A percentile compares a stretch with the other conserved stretches of the same genome.
Evolutionary conservation across 2,329 filamentous ascomycete species (phyloP).

Genomic region (Blastomyces parvus): DNA sequence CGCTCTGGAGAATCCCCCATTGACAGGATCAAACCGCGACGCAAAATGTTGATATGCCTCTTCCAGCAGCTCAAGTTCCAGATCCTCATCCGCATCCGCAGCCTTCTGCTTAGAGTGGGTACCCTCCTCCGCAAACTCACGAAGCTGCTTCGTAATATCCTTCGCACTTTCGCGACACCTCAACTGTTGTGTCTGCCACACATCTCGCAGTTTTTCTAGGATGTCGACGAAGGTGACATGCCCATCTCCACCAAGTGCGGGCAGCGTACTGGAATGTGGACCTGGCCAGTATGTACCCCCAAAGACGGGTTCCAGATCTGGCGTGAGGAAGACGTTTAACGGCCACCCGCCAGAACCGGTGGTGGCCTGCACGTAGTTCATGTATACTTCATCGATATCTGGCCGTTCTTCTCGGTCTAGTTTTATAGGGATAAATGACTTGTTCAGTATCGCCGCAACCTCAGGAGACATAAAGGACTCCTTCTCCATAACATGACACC

Average conservation of each 20-base stretch:
- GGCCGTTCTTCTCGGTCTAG: constrained; percentile 90
- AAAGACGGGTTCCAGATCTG: constrained; percentile 85
- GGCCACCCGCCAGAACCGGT: constrained; percentile 89
- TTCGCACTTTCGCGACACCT: constrained; percentile 73
- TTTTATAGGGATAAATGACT: constrained; percentile 80
- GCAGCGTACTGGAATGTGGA: constrained; percentile 49
- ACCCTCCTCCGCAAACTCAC: constrained; percentile 82
- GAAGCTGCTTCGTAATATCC: constrained; percentile 69
- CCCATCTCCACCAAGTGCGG: constrained; percentile 38
- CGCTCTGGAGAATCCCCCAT: constrained; percentile 68
- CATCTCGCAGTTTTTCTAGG: constrained; percentile 61
- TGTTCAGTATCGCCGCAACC: constrained; percentile 73
- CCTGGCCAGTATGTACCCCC: constrained; percentile 95
- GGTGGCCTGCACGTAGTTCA: constrained; percentile 95
- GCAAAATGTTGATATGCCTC: constrained; percentile 77
- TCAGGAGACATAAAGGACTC: constrained; percentile 82
- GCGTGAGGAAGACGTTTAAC: constrained; percentile 90
- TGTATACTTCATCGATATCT: constrained; percentile 90
- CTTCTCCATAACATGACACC: constrained; percentile 82
- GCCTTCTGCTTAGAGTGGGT: constrained; percentile 42
- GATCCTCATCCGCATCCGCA: constrained; percentile 51
- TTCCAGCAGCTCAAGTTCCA: constrained; percentile 85
- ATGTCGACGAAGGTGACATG: constrained; percentile 76
- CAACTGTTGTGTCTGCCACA: constrained; percentile 77
- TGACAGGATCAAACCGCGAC: constrained; percentile 64